Evolutionary conservation across 2,329 filamentous ascomycete species (phyloP).

Genomic region (Epichloe sibirici): DNA sequence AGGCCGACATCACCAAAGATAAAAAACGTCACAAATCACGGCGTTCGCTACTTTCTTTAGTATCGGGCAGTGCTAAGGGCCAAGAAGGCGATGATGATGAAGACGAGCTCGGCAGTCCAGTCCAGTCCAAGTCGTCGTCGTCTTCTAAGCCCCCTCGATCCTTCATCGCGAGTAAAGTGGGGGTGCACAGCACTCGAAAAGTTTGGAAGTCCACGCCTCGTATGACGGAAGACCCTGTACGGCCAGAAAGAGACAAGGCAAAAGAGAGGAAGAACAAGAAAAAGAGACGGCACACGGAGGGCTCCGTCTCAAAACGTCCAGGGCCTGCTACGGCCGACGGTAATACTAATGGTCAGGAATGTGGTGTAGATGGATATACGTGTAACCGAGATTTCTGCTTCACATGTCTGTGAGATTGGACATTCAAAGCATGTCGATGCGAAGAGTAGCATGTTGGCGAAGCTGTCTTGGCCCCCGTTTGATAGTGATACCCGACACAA

Average conservation of each 20-base stretch:
- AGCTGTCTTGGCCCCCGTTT: neutral
- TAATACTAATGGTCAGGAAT: slow-evolving; percentile 33
- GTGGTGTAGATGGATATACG: slow-evolving; percentile 42
- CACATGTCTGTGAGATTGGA: slow-evolving; percentile 29
- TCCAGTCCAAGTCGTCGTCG: slow-evolving; percentile 8
- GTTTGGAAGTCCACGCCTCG: slow-evolving; percentile 17
- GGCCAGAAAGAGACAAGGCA: slow-evolving; percentile 14
- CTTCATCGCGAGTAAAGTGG: slow-evolving; percentile 8
- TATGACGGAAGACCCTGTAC: slow-evolving; percentile 17
- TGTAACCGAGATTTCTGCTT: slow-evolving; percentile 51
- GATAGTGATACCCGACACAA: neutral
- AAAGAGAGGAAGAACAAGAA: slow-evolving; percentile 4
- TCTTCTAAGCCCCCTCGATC: slow-evolving; percentile 8
- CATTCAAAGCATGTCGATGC: neutral
- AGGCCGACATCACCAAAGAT: neutral
- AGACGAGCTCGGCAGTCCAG: slow-evolving; percentile 1
- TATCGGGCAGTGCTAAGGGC: neutral
- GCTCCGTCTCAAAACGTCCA: slow-evolving; percentile 11
- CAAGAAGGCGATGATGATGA: slow-evolving; percentile 2
- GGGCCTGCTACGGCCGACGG: slow-evolving; percentile 31
- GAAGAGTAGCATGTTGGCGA: no score
- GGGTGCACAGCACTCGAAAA: slow-evolving; percentile 12
- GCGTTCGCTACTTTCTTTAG: slow-evolving; percentile 1
- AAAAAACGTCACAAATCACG: slow-evolving; percentile 2
- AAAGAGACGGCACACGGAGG: slow-evolving; percentile 5